Evolutionary conservation across 352 stramenopile genomes (phyloP), one percentile per base, ranked within the genome.

Genomic region (Phytophthora pisi): DNA sequence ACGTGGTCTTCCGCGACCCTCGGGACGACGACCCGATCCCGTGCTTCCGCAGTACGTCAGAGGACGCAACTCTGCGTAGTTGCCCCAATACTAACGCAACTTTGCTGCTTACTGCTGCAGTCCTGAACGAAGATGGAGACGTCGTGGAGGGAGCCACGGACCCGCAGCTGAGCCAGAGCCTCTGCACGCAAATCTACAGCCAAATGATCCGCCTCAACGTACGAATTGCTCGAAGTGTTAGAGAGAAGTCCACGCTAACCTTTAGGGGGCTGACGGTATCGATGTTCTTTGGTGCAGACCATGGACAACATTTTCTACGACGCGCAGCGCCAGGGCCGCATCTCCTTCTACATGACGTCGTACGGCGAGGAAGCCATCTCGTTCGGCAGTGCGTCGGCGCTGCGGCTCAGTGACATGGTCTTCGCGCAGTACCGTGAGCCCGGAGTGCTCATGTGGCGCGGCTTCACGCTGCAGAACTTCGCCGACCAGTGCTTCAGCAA

Each of bases 261-360:
- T n/a, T 43, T n/a, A 8, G 20, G 16, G 9, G 4, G 40, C 40
- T 46, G 0, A 46, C 15, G 4, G 15, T 15, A 0, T 5, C 40
- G 4, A 70, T 30, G 7, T 31, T 36, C 20, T n/a, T 2, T 59
- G 66, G 2, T 16, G n/a, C 60, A 98, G 77, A 88, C 90, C 34
- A 99, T 99, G 96, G 98, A 99, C 82, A 95, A 95, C 57, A 93
- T 99, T 57, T 91, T 99, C 57, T 98, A 98, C 76, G 91, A 97
- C 64, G 95, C 96, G 3, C 98, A 99, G 74, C 87, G 98, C 46
- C 98, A 99, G 80, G 98, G 97, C 13, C 87, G 96, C 40, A 99
- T 99, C 61, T 99, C 96, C 2, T 99, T 99, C 78, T 99, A 99
- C 79, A 96, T 98, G 92, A 96, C 88, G 30, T 90, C 82, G 31